Evolutionary conservation across 2,329 filamentous ascomycete genomes (phyloP), one percentile per base, ranked within the genome.

Genomic region (Colletotrichum higginsianum): DNA sequence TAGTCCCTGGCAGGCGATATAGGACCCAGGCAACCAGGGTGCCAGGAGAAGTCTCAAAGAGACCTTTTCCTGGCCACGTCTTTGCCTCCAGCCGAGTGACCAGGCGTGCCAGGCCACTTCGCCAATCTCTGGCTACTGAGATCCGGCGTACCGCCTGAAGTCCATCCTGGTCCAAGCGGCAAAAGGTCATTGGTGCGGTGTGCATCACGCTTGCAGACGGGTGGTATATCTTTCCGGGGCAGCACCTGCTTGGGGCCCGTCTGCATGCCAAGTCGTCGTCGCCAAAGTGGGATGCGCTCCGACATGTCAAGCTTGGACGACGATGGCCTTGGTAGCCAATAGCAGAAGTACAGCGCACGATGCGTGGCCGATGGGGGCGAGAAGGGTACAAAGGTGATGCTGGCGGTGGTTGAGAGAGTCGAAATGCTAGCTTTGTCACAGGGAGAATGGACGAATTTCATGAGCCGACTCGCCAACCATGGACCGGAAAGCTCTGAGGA

Each of bases 71-170:
- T 42, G 56, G 16, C 23, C 50, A 64, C 46, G 18, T 53, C 40
- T 47, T 30, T 57, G n/a, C 35, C 44, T 49, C 49, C 44, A 26
- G 61, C 61, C 61, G 65, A 64, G 49, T 50, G 49, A n/a, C 50
- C 35, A 56, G 60, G 61, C 61, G 44, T 42, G n/a, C 50, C 35
- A 56, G 60, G 61, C 61, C 38, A 57, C 30, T 53, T 72, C 70
- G 66, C 56, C 66, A 72, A 72, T 72, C 70, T 71, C 70, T 72
- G 5, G n/a, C 23, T 57, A 49, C 30, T 50, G 66, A 72, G 70
- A 72, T 71, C 42, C 67, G 61, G 46, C 23, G 52, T 46, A 26
- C 38, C 56, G 55, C 49, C 23, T 38, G n/a, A 16, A 52, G 47
- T 16, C 18, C 18, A 66, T 23, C 61, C 47, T 66, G n/a, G 66